Base-by-base conservation (phyloP, 1,284 basidiomycete species). In the Ganoderma lingzhi region DNA sequence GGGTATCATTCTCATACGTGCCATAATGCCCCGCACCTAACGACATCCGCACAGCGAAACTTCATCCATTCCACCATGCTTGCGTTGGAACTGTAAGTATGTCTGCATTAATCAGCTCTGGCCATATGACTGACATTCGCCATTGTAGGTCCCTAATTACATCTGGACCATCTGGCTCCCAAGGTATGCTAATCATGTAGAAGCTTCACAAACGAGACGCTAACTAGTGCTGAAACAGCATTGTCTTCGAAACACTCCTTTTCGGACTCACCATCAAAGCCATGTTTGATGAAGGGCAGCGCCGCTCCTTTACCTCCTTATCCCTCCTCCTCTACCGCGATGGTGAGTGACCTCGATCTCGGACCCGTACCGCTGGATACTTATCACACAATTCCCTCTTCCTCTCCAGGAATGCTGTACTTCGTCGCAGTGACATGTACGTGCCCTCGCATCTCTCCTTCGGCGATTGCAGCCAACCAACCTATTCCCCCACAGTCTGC, bases 111-210 rank as follows among this genome's bases (percentile, higher is more conserved):
- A 23, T 17, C 61, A 23, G 17, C 15, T 61, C 15, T 32, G 32
- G 12, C 19, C 17, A 28, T 19, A 45, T 48, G 3, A n/a, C 19
- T 62, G 42, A 62, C 37, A 2, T 37, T 41, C 12, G 17, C 19
- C 6, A 8, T 45, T 28, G 10, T 64, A 79, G 78, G 77, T 75
- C 37, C 78, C 78, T 15, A 66, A 69, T 30, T 79, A 74, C 61
- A 73, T 80, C 19, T 80, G 78, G 78, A 59, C 73, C 17, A 73
- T 76, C 48, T 80, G 78, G 78, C 72, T 80, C 59, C 78, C 78
- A 56, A 80, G 74, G 78, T 78, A 48, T 15, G 74, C 63, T 6
- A 14, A 12, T 15, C 12, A 10, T n/a, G 4, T 19, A 19, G 8
- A 2, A 42, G 41, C 30, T 51, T 30, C 2, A 32, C n/a, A 8